Evolutionary conservation across 2,329 filamentous ascomycete genomes (phyloP).

Genomic region (Phialocephala sp.): DNA sequence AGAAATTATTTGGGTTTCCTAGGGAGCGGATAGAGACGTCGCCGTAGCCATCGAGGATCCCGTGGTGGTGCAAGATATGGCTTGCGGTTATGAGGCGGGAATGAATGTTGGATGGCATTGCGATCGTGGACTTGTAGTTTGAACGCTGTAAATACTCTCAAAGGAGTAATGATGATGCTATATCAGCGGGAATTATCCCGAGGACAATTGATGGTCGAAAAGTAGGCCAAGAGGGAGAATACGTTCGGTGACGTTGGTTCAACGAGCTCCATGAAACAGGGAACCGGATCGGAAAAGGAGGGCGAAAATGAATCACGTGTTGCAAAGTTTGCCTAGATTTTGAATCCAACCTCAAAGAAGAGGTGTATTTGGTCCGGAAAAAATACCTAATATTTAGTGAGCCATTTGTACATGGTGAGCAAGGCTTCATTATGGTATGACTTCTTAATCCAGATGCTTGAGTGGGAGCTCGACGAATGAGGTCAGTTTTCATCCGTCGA

Average conservation of each 20-base stretch:
- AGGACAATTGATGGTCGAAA: too few relatives aligned
- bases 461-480: too few relatives aligned
- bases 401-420: too few relatives aligned
- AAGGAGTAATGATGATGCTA: not conserved
- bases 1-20: conserved; percentile 49
- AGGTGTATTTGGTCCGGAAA: too few relatives aligned
- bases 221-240: not conserved
- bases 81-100: not conserved
- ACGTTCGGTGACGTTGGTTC: not conserved
- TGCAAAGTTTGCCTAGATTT: not conserved
- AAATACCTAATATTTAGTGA: too few relatives aligned
- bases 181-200: not conserved
- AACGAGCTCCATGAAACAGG: not conserved
- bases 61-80: not conserved
- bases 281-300: not conserved
- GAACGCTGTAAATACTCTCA: not conserved
- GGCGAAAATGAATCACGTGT: not conserved
- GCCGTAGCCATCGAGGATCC: conserved; percentile 53
- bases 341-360: too few relatives aligned
- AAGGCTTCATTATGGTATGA: too few relatives aligned
- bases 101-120: not conserved
- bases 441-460: too few relatives aligned
- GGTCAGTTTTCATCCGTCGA: too few relatives aligned
- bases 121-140: not conserved
- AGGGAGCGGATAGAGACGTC: conserved; percentile 59